Evolutionary conservation across 352 stramenopile species (phyloP), one percentile per base, ranked within the genome.

Genomic region (Aphanomyces stellatus): DNA sequence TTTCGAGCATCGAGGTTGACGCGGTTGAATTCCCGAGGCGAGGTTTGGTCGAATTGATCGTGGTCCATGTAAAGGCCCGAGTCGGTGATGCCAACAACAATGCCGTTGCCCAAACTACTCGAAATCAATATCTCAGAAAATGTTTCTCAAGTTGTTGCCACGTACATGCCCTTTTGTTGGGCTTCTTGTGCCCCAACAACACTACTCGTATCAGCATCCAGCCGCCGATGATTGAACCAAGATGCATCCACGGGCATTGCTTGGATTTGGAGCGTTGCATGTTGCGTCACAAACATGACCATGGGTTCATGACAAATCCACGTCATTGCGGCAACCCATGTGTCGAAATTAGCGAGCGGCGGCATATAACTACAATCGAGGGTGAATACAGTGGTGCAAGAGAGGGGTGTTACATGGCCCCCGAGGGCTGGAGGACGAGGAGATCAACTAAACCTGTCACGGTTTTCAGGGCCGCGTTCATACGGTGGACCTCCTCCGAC

Each of bases 41-140:
- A 24, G 6, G 71, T 56, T 65, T 93, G 85, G 66, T 93, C 78
- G 42, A 93, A 90, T 65, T 93, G 84, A 57, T 93, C 85, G 62
- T 93, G 85, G 40, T 90, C 78, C 4, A 91, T 73, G 74, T 93
- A 93, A 24, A 93, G 67, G 0, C 84, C 84, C 3, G 84, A 88
- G 67, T 93, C 85, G 1, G 85, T 91, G 61, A 93, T 87, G n/a
- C 82, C 85, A 6, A 91, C 83, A 60, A 90, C 72, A 10, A 93
- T 72, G 51, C 78, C 70, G 69, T 86, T 89, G 35, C 85, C 85
- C 51, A 48, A 48, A 27, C 60, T 67, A 67, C 6, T 19, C 3
- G 19, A 53, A 2, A 24, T 0, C 7, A 67, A 33, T 33, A n/a
- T n/a, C n/a, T 19, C 19, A 7, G 28, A 30, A 2, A 59, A 31